Conservation (phyloP, 31 red algal species). For the Asparagopsis taxiformis region DNA sequence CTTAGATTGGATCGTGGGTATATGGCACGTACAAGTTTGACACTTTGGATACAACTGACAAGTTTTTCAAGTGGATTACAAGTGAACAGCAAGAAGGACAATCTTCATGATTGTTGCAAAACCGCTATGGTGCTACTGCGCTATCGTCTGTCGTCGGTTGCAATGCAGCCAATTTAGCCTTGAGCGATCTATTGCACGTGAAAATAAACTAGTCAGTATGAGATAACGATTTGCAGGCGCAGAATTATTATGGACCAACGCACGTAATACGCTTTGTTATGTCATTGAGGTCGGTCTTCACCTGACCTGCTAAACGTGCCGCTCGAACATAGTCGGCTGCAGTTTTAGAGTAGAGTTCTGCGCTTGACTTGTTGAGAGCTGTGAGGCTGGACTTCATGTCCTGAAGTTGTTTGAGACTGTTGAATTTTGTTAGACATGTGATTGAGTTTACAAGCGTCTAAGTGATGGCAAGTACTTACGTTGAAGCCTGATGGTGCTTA, state of each 20-base stretch:
- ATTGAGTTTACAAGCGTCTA: background rate
- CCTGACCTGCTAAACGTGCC: constrained; percentile 24
- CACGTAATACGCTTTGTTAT: constrained; percentile 19
- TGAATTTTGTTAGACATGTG: background rate
- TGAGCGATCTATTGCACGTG: constrained; percentile 6
- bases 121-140: background rate
- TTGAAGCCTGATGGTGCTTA: constrained; percentile 5
- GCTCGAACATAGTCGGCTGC: constrained; percentile 27
- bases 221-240: background rate
- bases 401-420: background rate
- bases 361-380: constrained; percentile 19
- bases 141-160: background rate
- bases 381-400: background rate
- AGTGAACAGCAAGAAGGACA: constrained; percentile 22
- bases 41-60: constrained; percentile 6
- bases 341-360: constrained; percentile 9
- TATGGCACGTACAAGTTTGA: constrained; percentile 50
- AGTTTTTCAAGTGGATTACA: constrained; percentile 30
- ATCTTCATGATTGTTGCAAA: background rate
- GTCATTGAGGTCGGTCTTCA: constrained; percentile 27
- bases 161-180: constrained; percentile 5
- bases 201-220: background rate
- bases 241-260: background rate
- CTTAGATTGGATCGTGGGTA: constrained; percentile 34
- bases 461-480: background rate